phyloP scores from a whole-genome alignment of 2,329 filamentous ascomycete genomes.

The Epichloe typhina region DNA sequence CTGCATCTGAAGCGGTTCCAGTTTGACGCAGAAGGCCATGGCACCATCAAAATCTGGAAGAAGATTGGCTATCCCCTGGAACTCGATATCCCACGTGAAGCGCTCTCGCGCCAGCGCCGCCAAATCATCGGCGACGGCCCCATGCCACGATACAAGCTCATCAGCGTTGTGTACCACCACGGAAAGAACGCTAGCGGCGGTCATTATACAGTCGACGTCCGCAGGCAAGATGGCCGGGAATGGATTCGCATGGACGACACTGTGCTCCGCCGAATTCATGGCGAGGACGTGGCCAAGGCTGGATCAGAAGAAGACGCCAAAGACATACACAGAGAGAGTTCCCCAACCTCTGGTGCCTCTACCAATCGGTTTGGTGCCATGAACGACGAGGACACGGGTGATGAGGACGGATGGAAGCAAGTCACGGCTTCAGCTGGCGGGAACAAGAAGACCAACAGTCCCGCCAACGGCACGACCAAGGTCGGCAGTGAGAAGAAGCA shows the following conservation, averaged over 20 bases:
- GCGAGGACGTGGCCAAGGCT: conserved; percentile 78
- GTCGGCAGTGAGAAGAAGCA: conserved; percentile 42
- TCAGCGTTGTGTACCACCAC: conserved; percentile 90
- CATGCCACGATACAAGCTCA: conserved; percentile 73
- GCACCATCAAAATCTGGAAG: conserved; percentile 97
- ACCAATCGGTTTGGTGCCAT: conserved; percentile 64
- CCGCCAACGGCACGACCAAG: conserved; percentile 52
- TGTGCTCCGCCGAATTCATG: conserved; percentile 67
- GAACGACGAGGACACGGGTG: conserved; percentile 52
- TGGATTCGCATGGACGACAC: conserved; percentile 97
- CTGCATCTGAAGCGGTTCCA: conserved; percentile 96
- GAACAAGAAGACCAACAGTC: conserved; percentile 58
- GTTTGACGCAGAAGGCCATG: conserved; percentile 67
- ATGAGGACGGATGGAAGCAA: conserved; percentile 72
- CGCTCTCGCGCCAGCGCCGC: conserved; percentile 62
- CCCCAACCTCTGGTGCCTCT: conserved; percentile 22
- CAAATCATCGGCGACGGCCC: conserved; percentile 51
- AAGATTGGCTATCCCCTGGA: conserved; percentile 92
- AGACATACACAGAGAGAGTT: conserved; percentile 26
- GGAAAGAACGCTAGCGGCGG: conserved; percentile 92
- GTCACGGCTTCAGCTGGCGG: conserved; percentile 48
- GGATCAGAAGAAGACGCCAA: conserved; percentile 67
- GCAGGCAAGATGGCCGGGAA: conserved; percentile 84
- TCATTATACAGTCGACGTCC: conserved; percentile 95
- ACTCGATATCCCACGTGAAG: conserved; percentile 83